Conservation (phyloP, 2,329 filamentous ascomycete species). For the Cyphellophora europaea region DNA sequence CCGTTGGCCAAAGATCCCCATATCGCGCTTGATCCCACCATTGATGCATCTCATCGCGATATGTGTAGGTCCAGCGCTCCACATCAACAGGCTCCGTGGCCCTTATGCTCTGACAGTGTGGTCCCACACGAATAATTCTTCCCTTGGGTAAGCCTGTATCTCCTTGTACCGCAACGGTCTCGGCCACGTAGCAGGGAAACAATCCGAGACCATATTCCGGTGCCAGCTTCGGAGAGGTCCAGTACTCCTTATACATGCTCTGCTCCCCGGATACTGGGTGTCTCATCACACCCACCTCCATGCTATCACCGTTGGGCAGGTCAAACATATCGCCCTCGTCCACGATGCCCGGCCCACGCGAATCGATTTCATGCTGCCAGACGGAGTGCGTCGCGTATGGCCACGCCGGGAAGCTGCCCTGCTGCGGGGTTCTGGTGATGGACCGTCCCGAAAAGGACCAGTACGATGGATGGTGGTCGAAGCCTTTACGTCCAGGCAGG, state of each 20-base stretch:
- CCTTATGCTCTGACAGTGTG: conserved; percentile 15
- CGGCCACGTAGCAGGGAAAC: conserved; percentile 14
- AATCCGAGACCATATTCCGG: conserved; percentile 34
- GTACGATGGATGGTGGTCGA: conserved; percentile 11
- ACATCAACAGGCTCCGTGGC: conserved; percentile 6
- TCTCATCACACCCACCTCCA: conserved; percentile 17
- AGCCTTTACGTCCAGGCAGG: too few relatives aligned
- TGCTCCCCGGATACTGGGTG: conserved; percentile 12
- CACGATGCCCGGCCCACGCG: conserved; percentile 10
- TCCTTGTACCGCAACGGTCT: conserved; percentile 1
- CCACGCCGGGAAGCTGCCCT: conserved; percentile 10
- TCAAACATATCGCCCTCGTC: conserved; percentile 19
- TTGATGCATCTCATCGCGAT: neutral
- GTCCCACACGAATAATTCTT: conserved; percentile 12
- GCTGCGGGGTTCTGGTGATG: too few relatives aligned
- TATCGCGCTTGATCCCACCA: neutral
- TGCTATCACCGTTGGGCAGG: conserved; percentile 16
- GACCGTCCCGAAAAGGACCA: conserved; percentile 17
- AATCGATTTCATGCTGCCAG: conserved; percentile 16
- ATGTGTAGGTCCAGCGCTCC: conserved; percentile 8
- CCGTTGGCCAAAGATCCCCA: too few relatives aligned
- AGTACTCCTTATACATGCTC: conserved; percentile 19
- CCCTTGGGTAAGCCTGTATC: conserved; percentile 5
- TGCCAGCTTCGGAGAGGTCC: conserved; percentile 8
- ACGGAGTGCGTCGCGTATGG: conserved; percentile 14